Evolutionary conservation across 1,139 yeast species (phyloP).

Genomic region (Meyerozyma smithsonii): DNA sequence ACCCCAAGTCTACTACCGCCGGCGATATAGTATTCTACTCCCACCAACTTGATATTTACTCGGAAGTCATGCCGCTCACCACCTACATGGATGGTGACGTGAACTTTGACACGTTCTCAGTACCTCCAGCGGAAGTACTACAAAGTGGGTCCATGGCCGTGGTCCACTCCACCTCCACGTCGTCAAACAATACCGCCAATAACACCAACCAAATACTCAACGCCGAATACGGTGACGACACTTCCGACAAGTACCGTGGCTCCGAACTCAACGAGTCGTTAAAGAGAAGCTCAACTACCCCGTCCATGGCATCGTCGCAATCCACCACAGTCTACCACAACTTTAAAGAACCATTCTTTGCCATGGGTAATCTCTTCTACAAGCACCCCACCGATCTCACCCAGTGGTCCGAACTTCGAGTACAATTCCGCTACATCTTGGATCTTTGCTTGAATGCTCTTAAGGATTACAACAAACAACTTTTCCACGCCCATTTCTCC

Average conservation of each 20-base stretch:
- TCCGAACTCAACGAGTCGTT: conserved; percentile 23
- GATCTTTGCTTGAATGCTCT: conserved; percentile 46
- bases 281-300: conserved; percentile 39
- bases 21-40: conserved; percentile 59
- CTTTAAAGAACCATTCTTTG: conserved; percentile 39
- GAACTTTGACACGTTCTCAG: conserved; percentile 3
- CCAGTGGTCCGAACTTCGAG: conserved; percentile 53
- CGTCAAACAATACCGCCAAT: background rate
- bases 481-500: conserved; percentile 50
- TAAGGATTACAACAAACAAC: conserved; percentile 41
- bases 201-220: background rate
- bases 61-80: conserved; percentile 50
- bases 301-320: conserved; percentile 25
- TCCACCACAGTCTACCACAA: conserved; percentile 34
- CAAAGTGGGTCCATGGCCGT: background rate
- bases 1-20: conserved; percentile 52
- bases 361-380: conserved; percentile 46
- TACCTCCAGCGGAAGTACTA: conserved; percentile 3
- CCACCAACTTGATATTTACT: conserved; percentile 53
- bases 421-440: conserved; percentile 41
- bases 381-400: conserved; percentile 51
- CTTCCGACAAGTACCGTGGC: conserved; percentile 3
- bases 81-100: conserved; percentile 2
- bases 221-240: background rate
- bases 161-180: background rate